A percentile compares a stretch with the other conserved stretches of the same genome.
These are phyloP conservation scores for Penicillium egyptiacum DNA, from an alignment of 495 filamentous ascomycete genomes.

Conservation along the genomic window DNA sequence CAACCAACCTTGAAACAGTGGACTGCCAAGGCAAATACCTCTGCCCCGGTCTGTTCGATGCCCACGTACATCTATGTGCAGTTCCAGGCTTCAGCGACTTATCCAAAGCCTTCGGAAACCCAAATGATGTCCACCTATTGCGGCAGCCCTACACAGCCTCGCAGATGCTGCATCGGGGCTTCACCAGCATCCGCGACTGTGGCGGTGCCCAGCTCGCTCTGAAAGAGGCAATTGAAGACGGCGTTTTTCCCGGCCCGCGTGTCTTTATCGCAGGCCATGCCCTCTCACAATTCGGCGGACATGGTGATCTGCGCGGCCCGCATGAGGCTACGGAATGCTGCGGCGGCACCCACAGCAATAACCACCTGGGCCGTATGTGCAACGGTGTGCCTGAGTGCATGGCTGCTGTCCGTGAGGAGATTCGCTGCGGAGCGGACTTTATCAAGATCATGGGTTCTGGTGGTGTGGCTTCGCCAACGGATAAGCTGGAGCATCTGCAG, in stretches of 20 bases:
- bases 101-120: slow-evolving; percentile 30
- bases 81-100: slow-evolving; percentile 39
- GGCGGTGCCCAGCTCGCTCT: slow-evolving; percentile 52
- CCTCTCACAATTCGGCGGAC: slow-evolving; percentile 55
- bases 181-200: slow-evolving; percentile 53
- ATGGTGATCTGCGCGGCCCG: slow-evolving; percentile 47
- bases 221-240: slow-evolving; percentile 52
- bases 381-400: slow-evolving; percentile 55
- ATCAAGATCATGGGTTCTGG: slow-evolving; percentile 60
- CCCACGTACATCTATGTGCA: slow-evolving; percentile 53
- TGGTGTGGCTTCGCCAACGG: slow-evolving; percentile 53
- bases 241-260: slow-evolving; percentile 47
- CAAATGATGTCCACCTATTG: slow-evolving; percentile 32
- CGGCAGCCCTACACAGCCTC: slow-evolving; percentile 47
- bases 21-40: slow-evolving; percentile 49
- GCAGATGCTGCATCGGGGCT: slow-evolving; percentile 53
- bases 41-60: slow-evolving; percentile 56
- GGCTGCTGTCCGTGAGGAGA: slow-evolving; percentile 49
- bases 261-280: slow-evolving; percentile 49
- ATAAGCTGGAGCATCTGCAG: slow-evolving; percentile 50
- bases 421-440: slow-evolving; percentile 54
- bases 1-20: slow-evolving; percentile 22
- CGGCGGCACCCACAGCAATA: slow-evolving; percentile 34
- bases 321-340: slow-evolving; percentile 45
- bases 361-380: slow-evolving; percentile 40